These are phyloP conservation scores for Amanita subjunquillea DNA, from an alignment of 768 basidiomycete genomes.

Conservation along the genomic window DNA sequence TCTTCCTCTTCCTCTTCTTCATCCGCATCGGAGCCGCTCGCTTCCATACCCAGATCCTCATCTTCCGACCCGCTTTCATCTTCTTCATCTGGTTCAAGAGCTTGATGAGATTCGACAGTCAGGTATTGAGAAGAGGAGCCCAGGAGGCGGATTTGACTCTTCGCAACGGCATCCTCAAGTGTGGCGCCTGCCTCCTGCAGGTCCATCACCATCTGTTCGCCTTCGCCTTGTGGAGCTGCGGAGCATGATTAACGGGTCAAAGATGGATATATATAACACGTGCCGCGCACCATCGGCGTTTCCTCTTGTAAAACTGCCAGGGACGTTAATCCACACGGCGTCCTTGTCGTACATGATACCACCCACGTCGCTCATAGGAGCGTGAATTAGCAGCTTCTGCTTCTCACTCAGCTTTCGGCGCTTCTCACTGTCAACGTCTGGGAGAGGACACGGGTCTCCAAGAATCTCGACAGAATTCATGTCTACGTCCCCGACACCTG, in stretches of 20 bases:
- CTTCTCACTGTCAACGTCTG: slow-evolving; percentile 86
- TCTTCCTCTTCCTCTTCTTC: slow-evolving; percentile 11
- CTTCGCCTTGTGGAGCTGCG: slow-evolving; percentile 77
- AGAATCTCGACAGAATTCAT: slow-evolving; percentile 66
- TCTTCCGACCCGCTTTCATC: slow-evolving; percentile 23
- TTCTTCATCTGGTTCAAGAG: slow-evolving; percentile 19
- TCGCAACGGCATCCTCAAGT: slow-evolving; percentile 73
- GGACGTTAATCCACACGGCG: slow-evolving; percentile 95
- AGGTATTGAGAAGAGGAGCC: slow-evolving; percentile 72
- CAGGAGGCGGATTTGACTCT: slow-evolving; percentile 76
- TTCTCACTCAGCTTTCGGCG: slow-evolving; percentile 90
- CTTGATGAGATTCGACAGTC: slow-evolving; percentile 28
- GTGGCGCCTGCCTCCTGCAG: slow-evolving; percentile 80
- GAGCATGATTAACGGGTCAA: not conserved
- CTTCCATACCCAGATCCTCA: slow-evolving; percentile 10
- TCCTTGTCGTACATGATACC: slow-evolving; percentile 98
- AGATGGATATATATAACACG: not conserved
- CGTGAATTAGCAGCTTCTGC: slow-evolving; percentile 84
- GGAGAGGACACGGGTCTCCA: slow-evolving; percentile 93
- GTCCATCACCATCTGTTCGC: slow-evolving; percentile 96
- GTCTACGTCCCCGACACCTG: slow-evolving; percentile 86
- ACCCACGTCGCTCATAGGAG: slow-evolving; percentile 98
- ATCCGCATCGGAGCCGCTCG: slow-evolving; percentile 5
- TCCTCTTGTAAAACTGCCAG: slow-evolving; percentile 86
- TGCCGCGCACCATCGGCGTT: slow-evolving; percentile 44